Evolutionary conservation across 352 stramenopile genomes (phyloP).

Genomic region (Pythium brachiatum): DNA sequence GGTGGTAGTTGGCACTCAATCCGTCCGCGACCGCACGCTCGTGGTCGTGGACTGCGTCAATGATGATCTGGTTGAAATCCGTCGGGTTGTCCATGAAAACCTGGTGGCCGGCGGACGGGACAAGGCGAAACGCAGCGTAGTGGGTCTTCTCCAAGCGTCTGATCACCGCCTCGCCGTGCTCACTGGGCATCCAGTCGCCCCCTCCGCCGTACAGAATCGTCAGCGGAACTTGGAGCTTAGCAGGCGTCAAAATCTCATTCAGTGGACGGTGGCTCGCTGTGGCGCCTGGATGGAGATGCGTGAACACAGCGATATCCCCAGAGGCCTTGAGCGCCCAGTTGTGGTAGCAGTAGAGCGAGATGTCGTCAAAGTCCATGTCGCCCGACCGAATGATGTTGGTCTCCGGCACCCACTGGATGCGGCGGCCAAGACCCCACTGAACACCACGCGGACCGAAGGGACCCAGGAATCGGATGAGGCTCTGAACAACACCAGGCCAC

Average conservation of each 20-base stretch:
- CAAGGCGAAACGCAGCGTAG: slow-evolving; percentile 65
- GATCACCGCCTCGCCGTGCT: slow-evolving; percentile 58
- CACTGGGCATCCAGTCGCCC: slow-evolving; percentile 77
- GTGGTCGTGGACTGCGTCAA: slow-evolving; percentile 64
- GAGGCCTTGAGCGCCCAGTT: slow-evolving; percentile 77
- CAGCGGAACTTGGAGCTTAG: slow-evolving; percentile 58
- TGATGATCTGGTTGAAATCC: slow-evolving; percentile 73
- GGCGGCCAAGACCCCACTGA: slow-evolving; percentile 48
- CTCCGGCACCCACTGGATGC: slow-evolving; percentile 59
- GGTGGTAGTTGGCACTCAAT: background rate
- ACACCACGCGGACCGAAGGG: slow-evolving; percentile 57
- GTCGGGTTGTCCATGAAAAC: slow-evolving; percentile 85
- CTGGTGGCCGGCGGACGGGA: slow-evolving; percentile 68
- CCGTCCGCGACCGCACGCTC: slow-evolving; percentile 33
- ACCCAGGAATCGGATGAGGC: slow-evolving; percentile 56
- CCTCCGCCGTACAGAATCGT: slow-evolving; percentile 80
- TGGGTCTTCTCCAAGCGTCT: slow-evolving; percentile 53
- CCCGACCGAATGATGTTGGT: slow-evolving; percentile 76
- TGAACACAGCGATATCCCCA: slow-evolving; percentile 74
- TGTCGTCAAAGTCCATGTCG: slow-evolving; percentile 64
- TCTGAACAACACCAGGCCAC: too few species aligned
- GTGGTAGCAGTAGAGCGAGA: slow-evolving; percentile 77
- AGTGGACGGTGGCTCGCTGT: slow-evolving; percentile 51
- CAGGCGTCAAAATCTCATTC: slow-evolving; percentile 46
- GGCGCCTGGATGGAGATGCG: slow-evolving; percentile 64